Conservation (phyloP, 2,329 filamentous ascomycete genomes). For the Fusarium poae region DNA sequence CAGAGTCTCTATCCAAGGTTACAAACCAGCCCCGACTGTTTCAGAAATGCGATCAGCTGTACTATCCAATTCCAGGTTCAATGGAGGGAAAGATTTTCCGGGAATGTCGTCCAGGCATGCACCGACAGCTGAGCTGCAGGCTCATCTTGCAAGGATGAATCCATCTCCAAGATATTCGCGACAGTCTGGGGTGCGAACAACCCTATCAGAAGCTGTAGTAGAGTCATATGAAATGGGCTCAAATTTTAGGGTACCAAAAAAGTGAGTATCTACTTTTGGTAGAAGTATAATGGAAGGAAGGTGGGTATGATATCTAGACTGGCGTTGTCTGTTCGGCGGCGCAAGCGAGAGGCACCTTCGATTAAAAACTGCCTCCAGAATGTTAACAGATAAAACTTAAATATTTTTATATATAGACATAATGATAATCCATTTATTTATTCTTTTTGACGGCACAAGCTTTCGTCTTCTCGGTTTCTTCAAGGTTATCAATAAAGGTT, state of each 20-base stretch:
- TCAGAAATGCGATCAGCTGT: conserved; percentile 43
- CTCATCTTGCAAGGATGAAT: conserved; percentile 31
- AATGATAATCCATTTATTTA: not conserved
- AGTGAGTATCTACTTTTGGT: not conserved
- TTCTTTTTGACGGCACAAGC: too few species aligned
- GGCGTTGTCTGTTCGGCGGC: not conserved
- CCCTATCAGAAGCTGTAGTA: conserved; percentile 55
- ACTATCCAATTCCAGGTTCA: conserved; percentile 44
- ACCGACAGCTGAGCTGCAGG: conserved; percentile 49
- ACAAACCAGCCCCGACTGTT: conserved; percentile 21
- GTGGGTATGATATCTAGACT: not conserved
- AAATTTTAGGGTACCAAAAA: not conserved
- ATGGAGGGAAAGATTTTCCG: conserved; percentile 38
- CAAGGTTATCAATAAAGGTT: too few species aligned
- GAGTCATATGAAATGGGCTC: conserved; percentile 51
- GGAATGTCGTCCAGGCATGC: conserved; percentile 47
- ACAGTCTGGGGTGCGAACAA: conserved; percentile 47
- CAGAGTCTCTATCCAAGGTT: conserved; percentile 23
- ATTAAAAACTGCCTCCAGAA: not conserved
- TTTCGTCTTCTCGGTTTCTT: too few species aligned
- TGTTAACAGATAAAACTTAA: not conserved
- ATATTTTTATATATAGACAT: not conserved
- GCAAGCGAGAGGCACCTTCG: not conserved
- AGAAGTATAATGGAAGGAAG: too few species aligned
- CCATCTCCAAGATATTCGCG: conserved; percentile 30